A percentile compares a stretch with the other conserved stretches of the same genome.
These are phyloP conservation scores for Knoxdaviesia proteae DNA, from an alignment of 2,329 filamentous ascomycete species.

Conservation along the genomic window DNA sequence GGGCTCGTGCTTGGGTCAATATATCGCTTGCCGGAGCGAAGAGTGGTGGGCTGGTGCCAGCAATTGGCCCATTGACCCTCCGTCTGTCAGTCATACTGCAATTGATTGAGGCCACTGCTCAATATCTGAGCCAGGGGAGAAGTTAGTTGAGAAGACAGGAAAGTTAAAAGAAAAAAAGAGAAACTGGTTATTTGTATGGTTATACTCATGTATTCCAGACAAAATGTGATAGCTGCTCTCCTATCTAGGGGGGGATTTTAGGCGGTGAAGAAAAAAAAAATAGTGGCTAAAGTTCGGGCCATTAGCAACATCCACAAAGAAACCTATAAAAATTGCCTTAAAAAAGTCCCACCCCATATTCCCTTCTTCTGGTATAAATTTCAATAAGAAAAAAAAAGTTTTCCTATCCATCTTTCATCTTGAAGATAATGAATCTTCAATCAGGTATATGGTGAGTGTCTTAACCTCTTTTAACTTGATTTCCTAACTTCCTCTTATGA, in stretches of 20 bases:
- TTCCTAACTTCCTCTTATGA: constrained; percentile 1
- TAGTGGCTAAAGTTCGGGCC: neutral
- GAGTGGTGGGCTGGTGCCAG: constrained; percentile 53
- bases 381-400: neutral
- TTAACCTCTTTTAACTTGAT: neutral
- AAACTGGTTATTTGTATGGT: neutral
- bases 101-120: neutral
- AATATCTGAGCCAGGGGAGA: neutral
- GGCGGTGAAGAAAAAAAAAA: neutral
- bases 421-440: neutral
- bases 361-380: neutral
- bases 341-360: neutral
- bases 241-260: neutral
- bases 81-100: constrained; percentile 57
- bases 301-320: neutral
- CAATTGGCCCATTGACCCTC: constrained; percentile 72
- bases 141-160: neutral
- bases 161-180: neutral
- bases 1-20: constrained; percentile 23
- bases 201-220: too few relatives aligned
- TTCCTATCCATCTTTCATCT: neutral
- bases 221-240: too few relatives aligned
- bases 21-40: constrained; percentile 32
- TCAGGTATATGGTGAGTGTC: neutral
- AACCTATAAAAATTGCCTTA: neutral